These are phyloP conservation scores for Penicillium sclerotigenum DNA, from an alignment of 2,329 filamentous ascomycete species.

Conservation along the genomic window DNA sequence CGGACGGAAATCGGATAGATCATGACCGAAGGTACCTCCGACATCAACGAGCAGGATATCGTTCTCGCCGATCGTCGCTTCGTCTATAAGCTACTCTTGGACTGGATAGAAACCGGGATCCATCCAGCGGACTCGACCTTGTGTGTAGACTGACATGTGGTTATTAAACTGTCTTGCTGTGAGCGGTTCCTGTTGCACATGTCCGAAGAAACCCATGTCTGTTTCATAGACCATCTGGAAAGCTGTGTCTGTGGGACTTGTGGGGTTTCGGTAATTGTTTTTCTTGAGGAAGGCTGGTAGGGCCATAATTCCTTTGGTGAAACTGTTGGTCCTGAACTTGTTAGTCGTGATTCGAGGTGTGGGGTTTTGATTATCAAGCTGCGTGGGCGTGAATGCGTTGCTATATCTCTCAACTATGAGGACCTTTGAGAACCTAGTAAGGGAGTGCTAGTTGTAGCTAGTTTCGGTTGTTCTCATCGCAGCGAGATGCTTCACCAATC, in stretches of 20 bases:
- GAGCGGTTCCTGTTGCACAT: slow-evolving; percentile 18
- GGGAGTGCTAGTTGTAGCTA: slow-evolving; percentile 28
- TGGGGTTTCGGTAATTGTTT: slow-evolving; percentile 25
- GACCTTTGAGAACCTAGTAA: slow-evolving; percentile 29
- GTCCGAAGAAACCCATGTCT: slow-evolving; percentile 25
- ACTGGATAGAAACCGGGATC: slow-evolving; percentile 29
- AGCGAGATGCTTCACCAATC: slow-evolving; percentile 33
- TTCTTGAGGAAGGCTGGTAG: slow-evolving; percentile 25
- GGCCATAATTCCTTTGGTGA: slow-evolving; percentile 15
- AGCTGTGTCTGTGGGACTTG: slow-evolving; percentile 18
- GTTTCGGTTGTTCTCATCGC: slow-evolving; percentile 33
- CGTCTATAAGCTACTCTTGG: slow-evolving; percentile 16
- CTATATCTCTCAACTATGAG: background rate
- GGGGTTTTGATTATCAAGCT: background rate
- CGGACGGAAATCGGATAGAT: slow-evolving; percentile 35
- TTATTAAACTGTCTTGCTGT: slow-evolving; percentile 21
- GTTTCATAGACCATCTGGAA: slow-evolving; percentile 27
- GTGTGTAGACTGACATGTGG: slow-evolving; percentile 20
- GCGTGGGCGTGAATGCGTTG: background rate
- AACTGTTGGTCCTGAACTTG: slow-evolving; percentile 8
- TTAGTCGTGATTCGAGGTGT: background rate
- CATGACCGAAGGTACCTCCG: slow-evolving; percentile 43
- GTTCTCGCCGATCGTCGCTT: background rate
- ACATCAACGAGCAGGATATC: slow-evolving; percentile 42
- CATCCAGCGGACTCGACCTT: slow-evolving; percentile 24